phyloP scores from a whole-genome alignment of 768 basidiomycete species.

The Leccinellum rugosiceps region DNA sequence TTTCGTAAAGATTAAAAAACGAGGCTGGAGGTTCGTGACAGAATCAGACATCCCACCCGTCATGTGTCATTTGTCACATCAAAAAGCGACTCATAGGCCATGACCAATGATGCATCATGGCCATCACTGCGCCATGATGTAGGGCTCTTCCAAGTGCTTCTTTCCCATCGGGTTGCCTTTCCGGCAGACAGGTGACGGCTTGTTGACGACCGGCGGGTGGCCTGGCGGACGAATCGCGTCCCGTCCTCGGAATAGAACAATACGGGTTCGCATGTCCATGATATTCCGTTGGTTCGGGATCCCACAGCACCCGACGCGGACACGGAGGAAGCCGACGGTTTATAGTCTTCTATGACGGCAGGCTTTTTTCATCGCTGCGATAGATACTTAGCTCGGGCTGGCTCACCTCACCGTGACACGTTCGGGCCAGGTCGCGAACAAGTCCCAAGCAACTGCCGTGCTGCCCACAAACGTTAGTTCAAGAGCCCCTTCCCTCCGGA shows the following conservation, averaged over 20 bases:
- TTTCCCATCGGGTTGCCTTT: neutral
- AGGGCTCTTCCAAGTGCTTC: neutral
- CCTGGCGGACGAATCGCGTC: neutral
- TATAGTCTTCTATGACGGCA: neutral
- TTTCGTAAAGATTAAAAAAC: neutral
- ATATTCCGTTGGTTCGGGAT: neutral
- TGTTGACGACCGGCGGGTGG: neutral
- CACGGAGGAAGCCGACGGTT: neutral
- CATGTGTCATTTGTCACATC: neutral
- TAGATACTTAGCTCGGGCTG: neutral
- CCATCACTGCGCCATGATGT: neutral
- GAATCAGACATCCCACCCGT: neutral
- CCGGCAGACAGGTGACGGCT: neutral
- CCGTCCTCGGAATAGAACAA: neutral
- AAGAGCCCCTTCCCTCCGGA: neutral
- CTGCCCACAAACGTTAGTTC: neutral
- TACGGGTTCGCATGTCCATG: neutral
- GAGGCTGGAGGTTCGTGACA: neutral
- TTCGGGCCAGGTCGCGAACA: too few species aligned
- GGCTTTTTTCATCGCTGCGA: neutral
- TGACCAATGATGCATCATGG: neutral
- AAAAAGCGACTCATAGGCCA: neutral
- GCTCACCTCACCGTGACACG: neutral
- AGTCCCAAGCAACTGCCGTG: neutral
- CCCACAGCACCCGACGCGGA: neutral